phyloP scores from a whole-genome alignment of 176 grass and related monocot species.

The Microstegium vimineum region DNA sequence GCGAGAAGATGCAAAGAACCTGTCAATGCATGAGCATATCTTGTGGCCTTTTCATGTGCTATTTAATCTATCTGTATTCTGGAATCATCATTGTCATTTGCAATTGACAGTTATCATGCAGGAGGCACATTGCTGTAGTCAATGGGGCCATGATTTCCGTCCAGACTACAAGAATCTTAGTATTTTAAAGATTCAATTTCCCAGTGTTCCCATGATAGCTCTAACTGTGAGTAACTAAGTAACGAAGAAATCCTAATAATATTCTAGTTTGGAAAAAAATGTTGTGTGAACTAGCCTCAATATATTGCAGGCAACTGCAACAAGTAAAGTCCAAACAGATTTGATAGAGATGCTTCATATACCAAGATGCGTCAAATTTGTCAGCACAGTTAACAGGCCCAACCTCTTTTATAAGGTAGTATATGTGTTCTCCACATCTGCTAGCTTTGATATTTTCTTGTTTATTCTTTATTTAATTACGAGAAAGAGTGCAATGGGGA shows the following conservation, averaged over 20 bases:
- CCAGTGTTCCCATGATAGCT: slow-evolving; percentile 86
- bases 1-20: neutral
- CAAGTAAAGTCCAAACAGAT: slow-evolving; percentile 86
- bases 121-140: slow-evolving; percentile 93
- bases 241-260: neutral
- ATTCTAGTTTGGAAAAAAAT: slow-evolving; percentile 13
- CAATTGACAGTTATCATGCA: slow-evolving; percentile 41
- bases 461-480: neutral
- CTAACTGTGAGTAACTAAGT: slow-evolving; percentile 93
- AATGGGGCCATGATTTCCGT: slow-evolving; percentile 98
- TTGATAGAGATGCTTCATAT: slow-evolving; percentile 98
- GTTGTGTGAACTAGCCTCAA: slow-evolving; percentile 4
- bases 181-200: slow-evolving; percentile 97
- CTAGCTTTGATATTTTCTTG: neutral
- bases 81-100: neutral
- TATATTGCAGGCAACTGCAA: slow-evolving; percentile 73
- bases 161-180: slow-evolving; percentile 98
- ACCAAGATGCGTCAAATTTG: slow-evolving; percentile 78
- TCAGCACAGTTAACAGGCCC: slow-evolving; percentile 85
- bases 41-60: neutral
- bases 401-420: slow-evolving; percentile 92
- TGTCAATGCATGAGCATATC: neutral
- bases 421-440: neutral
- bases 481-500: slow-evolving; percentile 12
- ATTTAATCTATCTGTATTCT: slow-evolving; percentile 13